Evolutionary conservation across 1,284 basidiomycete species (phyloP).

Genomic region (Rhodotorula sp.): DNA sequence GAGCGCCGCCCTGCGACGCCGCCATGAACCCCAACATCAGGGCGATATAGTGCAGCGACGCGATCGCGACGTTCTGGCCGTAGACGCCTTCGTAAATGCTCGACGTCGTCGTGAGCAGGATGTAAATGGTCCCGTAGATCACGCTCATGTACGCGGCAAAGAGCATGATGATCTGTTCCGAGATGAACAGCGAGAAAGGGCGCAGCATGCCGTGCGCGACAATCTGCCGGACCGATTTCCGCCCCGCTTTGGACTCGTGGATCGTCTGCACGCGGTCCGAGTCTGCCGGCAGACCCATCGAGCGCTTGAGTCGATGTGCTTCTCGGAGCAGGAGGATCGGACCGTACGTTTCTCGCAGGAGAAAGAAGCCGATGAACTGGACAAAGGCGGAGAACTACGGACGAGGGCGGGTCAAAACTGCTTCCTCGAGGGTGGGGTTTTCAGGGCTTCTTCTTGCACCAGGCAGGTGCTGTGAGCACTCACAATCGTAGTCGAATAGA

Average conservation of each 20-base stretch:
- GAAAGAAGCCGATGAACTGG: constrained; percentile 55
- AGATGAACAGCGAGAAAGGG: constrained; percentile 55
- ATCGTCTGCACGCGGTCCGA: constrained; percentile 44
- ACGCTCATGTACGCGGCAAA: constrained; percentile 58
- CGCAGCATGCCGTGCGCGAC: constrained; percentile 51
- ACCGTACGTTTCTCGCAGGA: constrained; percentile 47
- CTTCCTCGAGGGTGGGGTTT: too few species aligned
- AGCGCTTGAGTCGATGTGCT: constrained; percentile 54
- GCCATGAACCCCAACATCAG: constrained; percentile 20
- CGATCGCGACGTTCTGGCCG: constrained; percentile 54
- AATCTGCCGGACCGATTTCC: constrained; percentile 46
- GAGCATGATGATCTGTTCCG: constrained; percentile 57
- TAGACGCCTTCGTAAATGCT: constrained; percentile 57
- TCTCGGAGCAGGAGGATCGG: constrained; percentile 47
- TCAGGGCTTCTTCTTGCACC: too few species aligned
- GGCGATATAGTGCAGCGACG: constrained; percentile 65
- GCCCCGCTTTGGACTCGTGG: constrained; percentile 36
- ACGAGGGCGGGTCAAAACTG: background rate
- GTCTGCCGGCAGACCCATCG: constrained; percentile 40
- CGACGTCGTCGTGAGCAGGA: constrained; percentile 64
- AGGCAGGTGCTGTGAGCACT: constrained; percentile 47
- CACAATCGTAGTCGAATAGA: constrained; percentile 63
- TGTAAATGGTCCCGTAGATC: constrained; percentile 57
- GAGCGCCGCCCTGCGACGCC: constrained; percentile 57
- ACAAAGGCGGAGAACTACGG: constrained; percentile 39